Percentiles rank a stretch among this genome's conserved stretches.
Evolutionary conservation across 805 yeast species (phyloP).

Genomic region (Spathaspora passalidarum): DNA sequence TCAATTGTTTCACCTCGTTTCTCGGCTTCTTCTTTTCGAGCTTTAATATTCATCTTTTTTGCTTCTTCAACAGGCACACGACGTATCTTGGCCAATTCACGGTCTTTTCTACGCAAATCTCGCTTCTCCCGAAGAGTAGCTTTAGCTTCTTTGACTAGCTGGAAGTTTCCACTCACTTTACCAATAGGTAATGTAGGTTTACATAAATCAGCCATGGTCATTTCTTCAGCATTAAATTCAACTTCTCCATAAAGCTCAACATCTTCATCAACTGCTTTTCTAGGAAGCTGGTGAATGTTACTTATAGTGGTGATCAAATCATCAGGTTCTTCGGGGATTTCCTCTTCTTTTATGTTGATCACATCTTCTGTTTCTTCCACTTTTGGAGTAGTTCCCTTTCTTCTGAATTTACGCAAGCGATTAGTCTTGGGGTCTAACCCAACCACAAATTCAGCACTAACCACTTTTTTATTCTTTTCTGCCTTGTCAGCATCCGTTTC

Average conservation of each 20-base stretch:
- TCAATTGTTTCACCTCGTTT: slow-evolving; percentile 18
- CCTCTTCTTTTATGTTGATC: slow-evolving; percentile 8
- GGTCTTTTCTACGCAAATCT: slow-evolving; percentile 21
- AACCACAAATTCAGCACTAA: slow-evolving; percentile 20
- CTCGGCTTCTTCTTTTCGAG: slow-evolving; percentile 7
- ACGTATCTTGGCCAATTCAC: slow-evolving; percentile 27
- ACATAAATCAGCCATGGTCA: slow-evolving; percentile 71
- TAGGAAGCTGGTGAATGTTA: slow-evolving; percentile 31
- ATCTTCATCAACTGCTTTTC: slow-evolving; percentile 35
- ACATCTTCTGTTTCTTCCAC: slow-evolving; percentile 12
- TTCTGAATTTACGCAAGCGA: slow-evolving; percentile 27
- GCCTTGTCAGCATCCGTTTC: background rate
- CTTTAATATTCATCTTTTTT: slow-evolving; percentile 4
- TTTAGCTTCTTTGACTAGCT: slow-evolving; percentile 52
- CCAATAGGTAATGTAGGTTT: slow-evolving; percentile 69
- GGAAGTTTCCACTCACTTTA: slow-evolving; percentile 54
- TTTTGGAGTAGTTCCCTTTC: slow-evolving; percentile 1
- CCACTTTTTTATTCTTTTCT: slow-evolving; percentile 4
- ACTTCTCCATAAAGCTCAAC: slow-evolving; percentile 40
- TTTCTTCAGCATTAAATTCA: slow-evolving; percentile 48
- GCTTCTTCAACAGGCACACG: slow-evolving; percentile 31
- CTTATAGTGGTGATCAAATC: slow-evolving; percentile 28
- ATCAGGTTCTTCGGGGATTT: slow-evolving; percentile 11
- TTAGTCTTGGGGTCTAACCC: slow-evolving; percentile 31
- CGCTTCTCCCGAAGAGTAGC: slow-evolving; percentile 20